These are phyloP conservation scores for Postia placenta DNA, from an alignment of 768 basidiomycete genomes.

Conservation along the genomic window DNA sequence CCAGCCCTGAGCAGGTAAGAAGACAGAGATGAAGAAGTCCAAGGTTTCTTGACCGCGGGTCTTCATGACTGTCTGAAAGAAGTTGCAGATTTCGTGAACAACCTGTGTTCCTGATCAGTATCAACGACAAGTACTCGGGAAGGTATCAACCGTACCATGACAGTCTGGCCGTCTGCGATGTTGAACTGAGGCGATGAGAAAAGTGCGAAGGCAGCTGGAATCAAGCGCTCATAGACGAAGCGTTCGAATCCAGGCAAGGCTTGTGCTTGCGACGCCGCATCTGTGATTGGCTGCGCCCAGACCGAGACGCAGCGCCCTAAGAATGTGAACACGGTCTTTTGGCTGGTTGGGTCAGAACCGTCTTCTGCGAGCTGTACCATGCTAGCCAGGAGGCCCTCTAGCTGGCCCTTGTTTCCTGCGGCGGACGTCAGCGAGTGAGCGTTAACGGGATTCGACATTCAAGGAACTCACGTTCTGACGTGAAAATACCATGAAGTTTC, in stretches of 20 bases:
- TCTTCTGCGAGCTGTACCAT: slow-evolving; percentile 73
- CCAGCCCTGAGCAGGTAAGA: slow-evolving; percentile 87
- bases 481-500: slow-evolving; percentile 79
- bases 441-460: not conserved
- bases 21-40: slow-evolving; percentile 69
- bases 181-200: slow-evolving; percentile 78
- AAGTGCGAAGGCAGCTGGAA: slow-evolving; percentile 79
- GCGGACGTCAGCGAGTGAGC: slow-evolving; percentile 18
- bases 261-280: slow-evolving; percentile 23
- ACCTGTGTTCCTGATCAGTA: slow-evolving; percentile 43
- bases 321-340: slow-evolving; percentile 78
- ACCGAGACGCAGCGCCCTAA: slow-evolving; percentile 58
- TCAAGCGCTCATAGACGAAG: slow-evolving; percentile 82
- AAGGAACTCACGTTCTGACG: slow-evolving; percentile 81
- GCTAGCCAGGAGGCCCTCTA: slow-evolving; percentile 71
- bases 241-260: slow-evolving; percentile 85
- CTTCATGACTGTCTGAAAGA: slow-evolving; percentile 74
- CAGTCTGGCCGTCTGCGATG: slow-evolving; percentile 81
- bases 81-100: slow-evolving; percentile 80
- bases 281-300: slow-evolving; percentile 55
- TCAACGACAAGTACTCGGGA: not conserved
- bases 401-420: slow-evolving; percentile 55
- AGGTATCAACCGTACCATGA: slow-evolving; percentile 58
- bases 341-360: slow-evolving; percentile 64
- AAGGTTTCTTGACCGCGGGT: slow-evolving; percentile 79